phyloP scores from a whole-genome alignment of 1,284 basidiomycete genomes.

The Rhodotorula glutinis region DNA sequence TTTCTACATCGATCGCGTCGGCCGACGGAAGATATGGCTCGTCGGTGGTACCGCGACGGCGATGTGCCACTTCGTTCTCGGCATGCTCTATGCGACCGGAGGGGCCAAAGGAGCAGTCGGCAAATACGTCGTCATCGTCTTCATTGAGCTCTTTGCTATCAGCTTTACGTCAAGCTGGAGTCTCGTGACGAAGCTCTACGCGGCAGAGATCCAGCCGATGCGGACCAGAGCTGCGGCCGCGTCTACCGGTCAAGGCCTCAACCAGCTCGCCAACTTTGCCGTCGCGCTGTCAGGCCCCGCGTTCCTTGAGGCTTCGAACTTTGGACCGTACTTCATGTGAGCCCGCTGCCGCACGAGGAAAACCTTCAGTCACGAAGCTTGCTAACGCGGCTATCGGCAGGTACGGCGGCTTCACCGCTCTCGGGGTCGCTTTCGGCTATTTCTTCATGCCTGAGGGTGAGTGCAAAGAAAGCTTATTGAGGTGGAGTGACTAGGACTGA shows the following conservation, averaged over 20 bases:
- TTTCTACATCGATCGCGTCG: conserved; percentile 22
- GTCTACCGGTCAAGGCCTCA: conserved; percentile 47
- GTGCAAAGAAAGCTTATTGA: too few species aligned
- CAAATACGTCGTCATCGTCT: conserved; percentile 53
- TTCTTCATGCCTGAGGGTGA: conserved; percentile 24
- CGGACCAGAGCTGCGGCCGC: conserved; percentile 50
- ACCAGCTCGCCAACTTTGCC: conserved; percentile 54
- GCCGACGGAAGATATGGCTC: conserved; percentile 45
- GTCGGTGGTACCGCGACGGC: conserved; percentile 54
- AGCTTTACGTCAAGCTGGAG: conserved; percentile 13
- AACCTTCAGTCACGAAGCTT: too few species aligned
- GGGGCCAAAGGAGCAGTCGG: conserved; percentile 47
- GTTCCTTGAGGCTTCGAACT: conserved; percentile 53
- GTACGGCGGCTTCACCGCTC: conserved; percentile 21
- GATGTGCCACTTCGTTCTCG: conserved; percentile 51
- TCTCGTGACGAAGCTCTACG: conserved; percentile 33
- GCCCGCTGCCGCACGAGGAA: too few species aligned
- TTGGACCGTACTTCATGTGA: conserved; percentile 26
- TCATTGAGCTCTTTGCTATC: conserved; percentile 51
- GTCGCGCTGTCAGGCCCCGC: conserved; percentile 45
- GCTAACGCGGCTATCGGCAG: not conserved
- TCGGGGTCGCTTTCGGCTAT: conserved; percentile 22
- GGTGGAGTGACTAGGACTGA: too few species aligned
- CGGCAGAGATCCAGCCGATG: conserved; percentile 53
- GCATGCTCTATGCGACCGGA: conserved; percentile 52